Evolutionary conservation across 768 basidiomycete genomes (phyloP).

Genomic region (Amanita phalloides): DNA sequence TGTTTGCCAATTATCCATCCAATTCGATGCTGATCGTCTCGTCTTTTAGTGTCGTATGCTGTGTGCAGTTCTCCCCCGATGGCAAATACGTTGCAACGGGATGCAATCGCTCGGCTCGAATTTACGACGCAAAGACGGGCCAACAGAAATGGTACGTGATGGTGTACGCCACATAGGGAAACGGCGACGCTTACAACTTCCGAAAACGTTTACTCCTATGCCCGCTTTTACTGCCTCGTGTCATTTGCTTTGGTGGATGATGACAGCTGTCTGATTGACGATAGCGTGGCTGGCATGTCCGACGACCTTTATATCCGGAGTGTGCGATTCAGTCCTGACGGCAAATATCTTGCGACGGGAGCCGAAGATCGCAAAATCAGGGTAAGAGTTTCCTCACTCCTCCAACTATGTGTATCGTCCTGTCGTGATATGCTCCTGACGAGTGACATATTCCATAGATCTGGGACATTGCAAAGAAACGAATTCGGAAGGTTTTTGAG

Average conservation of each 20-base stretch:
- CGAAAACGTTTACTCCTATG: neutral
- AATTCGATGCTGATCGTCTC: neutral
- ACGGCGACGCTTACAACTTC: neutral
- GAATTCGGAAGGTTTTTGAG: conserved; percentile 62
- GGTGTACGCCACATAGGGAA: neutral
- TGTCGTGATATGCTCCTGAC: neutral
- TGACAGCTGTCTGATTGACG: conserved; percentile 41
- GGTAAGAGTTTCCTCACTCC: conserved; percentile 31
- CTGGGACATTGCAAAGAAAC: conserved; percentile 77
- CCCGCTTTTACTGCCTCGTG: neutral
- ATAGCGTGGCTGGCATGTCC: conserved; percentile 61
- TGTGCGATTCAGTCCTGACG: conserved; percentile 90
- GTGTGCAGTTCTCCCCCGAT: conserved; percentile 90
- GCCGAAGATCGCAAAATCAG: conserved; percentile 92
- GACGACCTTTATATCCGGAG: conserved; percentile 91
- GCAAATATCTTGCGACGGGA: conserved; percentile 87
- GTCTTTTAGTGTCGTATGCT: conserved; percentile 50
- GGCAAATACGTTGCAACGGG: conserved; percentile 89
- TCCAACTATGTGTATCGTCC: neutral
- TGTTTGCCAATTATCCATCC: neutral
- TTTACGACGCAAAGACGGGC: conserved; percentile 90
- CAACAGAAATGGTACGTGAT: conserved; percentile 64
- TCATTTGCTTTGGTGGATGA: conserved; percentile 23
- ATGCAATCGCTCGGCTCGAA: conserved; percentile 89
- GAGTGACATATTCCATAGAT: conserved; percentile 39